A percentile compares a stretch with the other conserved stretches of the same genome.
These are phyloP conservation scores for Hemerocallis citrina DNA, from an alignment of 106 monocot genomes.

Conservation along the genomic window DNA sequence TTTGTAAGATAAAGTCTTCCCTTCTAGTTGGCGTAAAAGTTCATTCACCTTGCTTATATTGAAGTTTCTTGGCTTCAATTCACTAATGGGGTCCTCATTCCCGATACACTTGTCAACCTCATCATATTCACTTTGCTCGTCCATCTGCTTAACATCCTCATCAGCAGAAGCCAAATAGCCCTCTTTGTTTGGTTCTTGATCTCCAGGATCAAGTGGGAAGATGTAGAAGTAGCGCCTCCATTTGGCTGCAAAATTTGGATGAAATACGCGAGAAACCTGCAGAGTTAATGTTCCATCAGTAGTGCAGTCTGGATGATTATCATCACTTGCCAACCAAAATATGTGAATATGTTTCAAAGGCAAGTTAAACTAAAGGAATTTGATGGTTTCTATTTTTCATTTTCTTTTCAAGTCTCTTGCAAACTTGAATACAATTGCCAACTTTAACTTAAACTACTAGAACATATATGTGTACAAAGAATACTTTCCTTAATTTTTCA, in stretches of 20 bases:
- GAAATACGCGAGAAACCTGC: slow-evolving; percentile 80
- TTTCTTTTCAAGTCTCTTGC: too few relatives aligned
- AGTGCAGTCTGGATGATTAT: not conserved
- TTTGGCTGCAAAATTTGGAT: slow-evolving; percentile 95
- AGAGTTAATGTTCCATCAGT: slow-evolving; percentile 2
- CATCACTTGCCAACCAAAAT: slow-evolving; percentile 1
- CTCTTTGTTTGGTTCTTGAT: slow-evolving; percentile 5
- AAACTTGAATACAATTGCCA: too few relatives aligned
- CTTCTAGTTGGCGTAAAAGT: slow-evolving; percentile 65
- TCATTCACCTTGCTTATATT: slow-evolving; percentile 65
- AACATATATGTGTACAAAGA: too few relatives aligned
- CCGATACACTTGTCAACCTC: slow-evolving; percentile 12
- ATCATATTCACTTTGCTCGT: slow-evolving; percentile 3
- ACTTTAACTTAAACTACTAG: too few relatives aligned
- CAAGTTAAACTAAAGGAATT: not conserved
- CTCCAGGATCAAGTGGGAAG: slow-evolving; percentile 49
- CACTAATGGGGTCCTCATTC: slow-evolving; percentile 6
- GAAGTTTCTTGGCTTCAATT: slow-evolving; percentile 47
- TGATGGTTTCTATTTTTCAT: too few relatives aligned
- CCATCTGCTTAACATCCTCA: slow-evolving; percentile 10
- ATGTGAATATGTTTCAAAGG: not conserved
- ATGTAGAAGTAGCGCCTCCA: slow-evolving; percentile 94
- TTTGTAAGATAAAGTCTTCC: slow-evolving; percentile 73
- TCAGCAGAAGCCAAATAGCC: not conserved
- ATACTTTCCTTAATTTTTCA: too few relatives aligned